Percentiles rank a stretch among this genome's conserved stretches.
These are phyloP conservation scores for Moniliella sp. DNA, from an alignment of 1,284 basidiomycete species.

Conservation along the genomic window DNA sequence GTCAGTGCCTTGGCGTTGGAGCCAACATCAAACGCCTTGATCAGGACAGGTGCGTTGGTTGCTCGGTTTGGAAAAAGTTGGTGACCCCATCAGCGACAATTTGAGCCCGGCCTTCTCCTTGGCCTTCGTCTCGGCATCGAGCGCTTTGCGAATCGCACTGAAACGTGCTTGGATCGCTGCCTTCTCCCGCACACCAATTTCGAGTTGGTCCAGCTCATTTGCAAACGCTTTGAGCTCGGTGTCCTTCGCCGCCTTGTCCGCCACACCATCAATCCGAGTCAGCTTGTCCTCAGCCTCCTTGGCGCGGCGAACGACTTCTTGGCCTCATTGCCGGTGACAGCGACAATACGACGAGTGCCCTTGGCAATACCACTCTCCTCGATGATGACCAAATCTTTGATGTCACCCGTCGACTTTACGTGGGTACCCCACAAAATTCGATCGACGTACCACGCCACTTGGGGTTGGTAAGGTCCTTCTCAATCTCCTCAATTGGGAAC, in stretches of 20 bases:
- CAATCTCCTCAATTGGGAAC: constrained; percentile 64
- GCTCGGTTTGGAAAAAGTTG: constrained; percentile 51
- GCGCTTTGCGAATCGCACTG: constrained; percentile 51
- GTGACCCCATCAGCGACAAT: constrained; percentile 54
- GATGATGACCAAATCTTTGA: constrained; percentile 77
- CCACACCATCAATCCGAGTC: constrained; percentile 44
- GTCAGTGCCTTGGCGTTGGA: constrained; percentile 43
- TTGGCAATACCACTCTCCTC: constrained; percentile 96
- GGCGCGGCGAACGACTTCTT: constrained; percentile 49
- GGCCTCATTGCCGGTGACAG: constrained; percentile 83
- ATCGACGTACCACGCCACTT: constrained; percentile 76
- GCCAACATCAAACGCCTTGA: constrained; percentile 44
- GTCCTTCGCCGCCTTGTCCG: constrained; percentile 59
- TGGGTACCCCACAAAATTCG: constrained; percentile 98
- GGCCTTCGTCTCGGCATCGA: constrained; percentile 68
- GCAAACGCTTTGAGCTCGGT: constrained; percentile 57
- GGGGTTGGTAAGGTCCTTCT: constrained; percentile 59
- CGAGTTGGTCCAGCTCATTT: constrained; percentile 68
- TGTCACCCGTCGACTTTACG: constrained; percentile 78
- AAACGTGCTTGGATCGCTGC: constrained; percentile 57
- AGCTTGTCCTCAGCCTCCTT: constrained; percentile 45
- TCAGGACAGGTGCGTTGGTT: constrained; percentile 49
- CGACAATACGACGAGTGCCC: constrained; percentile 79
- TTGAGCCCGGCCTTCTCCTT: constrained; percentile 49
- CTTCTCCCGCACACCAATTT: constrained; percentile 69